A percentile compares a stretch with the other conserved stretches of the same genome.
phyloP scores from a whole-genome alignment of 2,329 filamentous ascomycete species.

The Graphium sp. region DNA sequence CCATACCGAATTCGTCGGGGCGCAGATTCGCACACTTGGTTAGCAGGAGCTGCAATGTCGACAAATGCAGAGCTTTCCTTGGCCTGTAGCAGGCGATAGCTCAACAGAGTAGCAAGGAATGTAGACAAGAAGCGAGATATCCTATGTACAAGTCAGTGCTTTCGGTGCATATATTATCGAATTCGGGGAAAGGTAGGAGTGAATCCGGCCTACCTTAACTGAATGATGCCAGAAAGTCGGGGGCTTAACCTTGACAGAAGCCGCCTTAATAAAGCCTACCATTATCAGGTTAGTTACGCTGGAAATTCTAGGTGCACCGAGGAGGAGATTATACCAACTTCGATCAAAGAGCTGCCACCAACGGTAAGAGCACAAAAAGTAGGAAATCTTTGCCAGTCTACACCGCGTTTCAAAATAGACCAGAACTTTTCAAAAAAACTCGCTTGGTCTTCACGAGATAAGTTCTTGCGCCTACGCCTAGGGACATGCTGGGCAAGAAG shows the following conservation, averaged over 20 bases:
- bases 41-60: too few species aligned
- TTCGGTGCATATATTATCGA: too few species aligned
- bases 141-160: constrained; percentile 18
- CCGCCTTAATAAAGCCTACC: too few species aligned
- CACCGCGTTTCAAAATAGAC: constrained; percentile 28
- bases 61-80: too few species aligned
- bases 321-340: constrained; percentile 30
- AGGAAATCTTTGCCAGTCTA: constrained; percentile 40
- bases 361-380: constrained; percentile 44
- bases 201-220: too few species aligned
- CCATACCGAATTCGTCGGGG: constrained; percentile 26
- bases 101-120: constrained; percentile 40
- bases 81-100: constrained; percentile 36
- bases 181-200: too few species aligned
- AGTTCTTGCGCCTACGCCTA: constrained; percentile 13
- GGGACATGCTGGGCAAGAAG: constrained; percentile 32
- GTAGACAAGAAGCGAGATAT: constrained; percentile 40
- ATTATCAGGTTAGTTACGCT: too few species aligned
- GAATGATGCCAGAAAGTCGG: too few species aligned
- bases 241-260: too few species aligned
- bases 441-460: background rate
- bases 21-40: too few species aligned
- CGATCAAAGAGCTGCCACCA: constrained; percentile 43
- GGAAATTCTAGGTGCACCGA: too few species aligned
- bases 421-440: constrained; percentile 18